phyloP scores from a whole-genome alignment of 176 grass and related monocot genomes.

The Pharus latifolius region DNA sequence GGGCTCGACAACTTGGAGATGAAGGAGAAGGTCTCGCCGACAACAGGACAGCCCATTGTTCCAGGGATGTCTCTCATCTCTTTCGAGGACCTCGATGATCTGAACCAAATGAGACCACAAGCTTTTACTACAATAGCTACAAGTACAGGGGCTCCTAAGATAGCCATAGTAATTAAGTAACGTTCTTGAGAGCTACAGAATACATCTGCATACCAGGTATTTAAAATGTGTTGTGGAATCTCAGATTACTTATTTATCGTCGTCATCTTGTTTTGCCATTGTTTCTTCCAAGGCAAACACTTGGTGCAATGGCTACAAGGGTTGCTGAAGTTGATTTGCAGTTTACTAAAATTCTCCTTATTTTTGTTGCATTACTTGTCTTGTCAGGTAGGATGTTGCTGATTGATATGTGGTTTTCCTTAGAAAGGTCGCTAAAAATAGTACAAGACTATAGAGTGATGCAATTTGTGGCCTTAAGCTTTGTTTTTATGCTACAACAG shows the following conservation, averaged over 20 bases:
- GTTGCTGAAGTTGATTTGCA: background rate
- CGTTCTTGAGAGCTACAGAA: background rate
- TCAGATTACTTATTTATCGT: conserved; percentile 3
- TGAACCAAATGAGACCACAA: conserved; percentile 17
- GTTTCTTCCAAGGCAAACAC: conserved; percentile 15
- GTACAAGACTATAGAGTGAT: background rate
- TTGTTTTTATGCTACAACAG: background rate
- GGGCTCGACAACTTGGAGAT: conserved; percentile 52
- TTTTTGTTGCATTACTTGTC: background rate
- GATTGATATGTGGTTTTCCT: too few species aligned
- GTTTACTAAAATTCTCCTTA: background rate
- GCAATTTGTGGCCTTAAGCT: background rate
- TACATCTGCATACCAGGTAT: background rate
- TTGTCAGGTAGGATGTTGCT: too few species aligned
- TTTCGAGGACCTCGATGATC: background rate
- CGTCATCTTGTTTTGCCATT: background rate
- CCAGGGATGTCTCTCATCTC: conserved; percentile 47
- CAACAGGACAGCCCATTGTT: conserved; percentile 43
- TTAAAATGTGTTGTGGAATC: background rate
- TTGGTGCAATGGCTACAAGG: conserved; percentile 19
- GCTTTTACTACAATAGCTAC: background rate
- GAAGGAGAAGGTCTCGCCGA: conserved; percentile 67
- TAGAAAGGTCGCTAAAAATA: background rate
- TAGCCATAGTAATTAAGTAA: background rate
- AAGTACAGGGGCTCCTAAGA: background rate